These are phyloP conservation scores for Fusarium agapanthi DNA, from an alignment of 2,329 filamentous ascomycete species.

Conservation along the genomic window DNA sequence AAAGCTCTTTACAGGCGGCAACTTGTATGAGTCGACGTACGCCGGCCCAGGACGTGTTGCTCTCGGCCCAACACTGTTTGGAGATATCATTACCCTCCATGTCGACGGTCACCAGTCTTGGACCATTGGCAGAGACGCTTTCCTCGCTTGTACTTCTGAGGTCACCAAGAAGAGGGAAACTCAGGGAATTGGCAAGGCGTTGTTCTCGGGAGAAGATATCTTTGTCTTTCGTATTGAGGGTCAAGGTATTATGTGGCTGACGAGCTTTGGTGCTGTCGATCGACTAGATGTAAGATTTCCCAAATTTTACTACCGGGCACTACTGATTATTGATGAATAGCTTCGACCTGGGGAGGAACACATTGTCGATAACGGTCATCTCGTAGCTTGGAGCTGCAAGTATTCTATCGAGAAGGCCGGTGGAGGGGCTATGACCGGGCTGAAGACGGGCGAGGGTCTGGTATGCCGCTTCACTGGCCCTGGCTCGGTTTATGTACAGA, in stretches of 20 bases:
- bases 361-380: not conserved
- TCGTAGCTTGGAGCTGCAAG: not conserved
- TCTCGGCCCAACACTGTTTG: not conserved
- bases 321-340: not conserved
- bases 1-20: not conserved
- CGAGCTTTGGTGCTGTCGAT: not conserved
- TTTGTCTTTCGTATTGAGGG: not conserved
- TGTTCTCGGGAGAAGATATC: not conserved
- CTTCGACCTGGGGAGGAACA: not conserved
- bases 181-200: not conserved
- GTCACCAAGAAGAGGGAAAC: not conserved
- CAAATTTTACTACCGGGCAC: rapidly evolving
- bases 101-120: not conserved
- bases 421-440: not conserved
- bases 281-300: not conserved
- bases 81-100: not conserved
- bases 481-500: not conserved
- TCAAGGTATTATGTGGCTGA: not conserved
- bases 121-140: not conserved
- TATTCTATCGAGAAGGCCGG: not conserved
- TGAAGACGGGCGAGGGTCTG: not conserved
- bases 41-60: not conserved
- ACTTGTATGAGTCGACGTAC: not conserved
- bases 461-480: not conserved
- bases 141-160: not conserved